Base-by-base conservation (phyloP, 164 flowering plant genomes). In the Umbellularia californica region DNA sequence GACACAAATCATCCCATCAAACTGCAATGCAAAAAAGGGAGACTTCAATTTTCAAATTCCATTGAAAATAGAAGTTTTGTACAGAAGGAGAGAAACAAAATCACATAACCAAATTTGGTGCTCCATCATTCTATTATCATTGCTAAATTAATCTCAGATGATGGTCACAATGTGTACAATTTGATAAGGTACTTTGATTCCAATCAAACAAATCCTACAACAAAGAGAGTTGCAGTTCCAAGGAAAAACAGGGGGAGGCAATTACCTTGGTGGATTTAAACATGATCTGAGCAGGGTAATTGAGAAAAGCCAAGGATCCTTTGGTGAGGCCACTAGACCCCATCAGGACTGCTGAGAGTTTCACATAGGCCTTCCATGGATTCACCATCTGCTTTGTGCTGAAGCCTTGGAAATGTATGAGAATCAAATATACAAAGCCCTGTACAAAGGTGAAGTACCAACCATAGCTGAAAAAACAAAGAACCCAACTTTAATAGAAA, bases 391-490 rank as follows among this genome's bases (percentile, higher is more conserved):
- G 97, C 83, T 92, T 88, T 22, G 88, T 77, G 72, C 86, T 87
- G 85, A 94, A 94, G 11, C 98, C 98, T 78, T 94, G 97, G n/a
- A 86, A 78, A 75, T 84, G 84, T 27, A 94, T 79, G 67, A 94
- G 86, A 6, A 30, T 27, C 69, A 28, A 72, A 77, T 94, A 94
- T 15, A 92, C 98, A 73, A 90, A 90, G 19, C 93, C 92, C 79
- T 94, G 98, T 22, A 94, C 84, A 81, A 94, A 94, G 28, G 98
- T 94, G 84, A 94, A 94, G 79, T 94, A 94, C 98, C 98, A 94
- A 0, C 98, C 98, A 80, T 87, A 94, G 86, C 98, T 94, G 90
- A 11, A 82, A 73, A 2, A 69, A 65, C 19, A 65, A 74, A 58
- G 14, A 9, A 68, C 17, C 33, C 69, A 72, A 51, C 17, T 23